Evolutionary conservation across 1,284 basidiomycete species (phyloP), one percentile per base, ranked within the genome.

Genomic region (Ceratobasidium sp.): DNA sequence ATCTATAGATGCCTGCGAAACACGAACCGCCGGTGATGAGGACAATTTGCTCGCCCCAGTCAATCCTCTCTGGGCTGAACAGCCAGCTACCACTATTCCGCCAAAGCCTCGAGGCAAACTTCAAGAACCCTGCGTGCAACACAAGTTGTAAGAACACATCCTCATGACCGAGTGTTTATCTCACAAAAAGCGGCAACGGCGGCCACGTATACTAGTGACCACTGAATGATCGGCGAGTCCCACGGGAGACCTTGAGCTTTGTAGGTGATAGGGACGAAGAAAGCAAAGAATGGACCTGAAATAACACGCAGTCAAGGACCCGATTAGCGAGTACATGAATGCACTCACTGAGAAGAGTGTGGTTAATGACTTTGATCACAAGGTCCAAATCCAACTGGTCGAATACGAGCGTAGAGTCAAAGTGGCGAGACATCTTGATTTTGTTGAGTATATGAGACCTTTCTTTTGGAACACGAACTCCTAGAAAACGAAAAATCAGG

Each of bases 21-120:
- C 7, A 79, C 88, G 70, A 76, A 94, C 95, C 96, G 78, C 96
- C 96, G 11, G 96, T 98, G 74, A 98, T 87, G 34, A 98, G 86
- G 2, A 97, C 91, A 77, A 96, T 89, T 83, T 98, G 93, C 62
- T 95, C 90, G 46, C 88, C 89, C 95, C 95, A 97, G 80, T 94
- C 90, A 49, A 95, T 83, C 54, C 85, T 87, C 15, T 84, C 82
- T 1, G 91, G 90, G 2, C 87, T 86, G 78, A 89, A 90, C 25
- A 94, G 81, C 64, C 91, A 81, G 79, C 86, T 90, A 25, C 88
- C 88, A 46, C 92, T 91, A 81, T 94, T 95, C 76, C 92, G 87
- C 81, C 93, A 93, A 70, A 93, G 80, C 64, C 85, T 86, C 13
- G 93, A 93, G 78, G 87, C 86, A 89, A 92, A 93, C 80, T 87